Base-by-base conservation (phyloP, 129 eudicot species). In the Arctium minus region DNA sequence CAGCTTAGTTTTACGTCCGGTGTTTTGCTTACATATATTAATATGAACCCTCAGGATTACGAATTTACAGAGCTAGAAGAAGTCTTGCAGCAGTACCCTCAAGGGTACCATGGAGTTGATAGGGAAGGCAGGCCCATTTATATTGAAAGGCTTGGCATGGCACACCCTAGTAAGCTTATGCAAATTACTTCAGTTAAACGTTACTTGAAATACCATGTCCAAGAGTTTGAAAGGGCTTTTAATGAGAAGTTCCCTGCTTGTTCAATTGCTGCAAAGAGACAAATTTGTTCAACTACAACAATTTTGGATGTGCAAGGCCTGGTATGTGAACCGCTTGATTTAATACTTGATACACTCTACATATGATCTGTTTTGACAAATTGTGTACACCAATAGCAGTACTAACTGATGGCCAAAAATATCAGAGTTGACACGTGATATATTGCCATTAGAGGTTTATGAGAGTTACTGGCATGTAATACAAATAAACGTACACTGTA, bases 91-190 rank as follows among this genome's bases (percentile, higher is more conserved):
- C 88, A 88, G 75, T 94, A 94, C 70, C 98, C 98, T 22, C 98
- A 94, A 83, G 98, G 98, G 79, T 94, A 92, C 87, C 98, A 94
- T 89, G 98, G 98, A 73, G 97, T 94, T 79, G 98, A 94, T 77
- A 87, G 83, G 81, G 97, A 89, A 79, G 98, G 98, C 53, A 88
- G 98, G 12, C 98, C 97, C 72, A 83, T 94, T 85, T 94, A 94
- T 72, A 92, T 94, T 53, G 98, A 94, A 86, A 84, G 98, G 87
- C 94, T 94, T 74, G 97, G 97, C 5, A 83, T 80, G 80, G 93
- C 97, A 27, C 89, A 94, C 73, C 98, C 98, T 5, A 89, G 92
- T 82, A 92, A 85, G 81, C 90, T 94, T 70, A 92, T 94, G 93
- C 90, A 89, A 73, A 85, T 89, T 73, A 94, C 98, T 38, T 82